Conservation (phyloP, 305 asterid species). For the Fraxinus greggii region DNA sequence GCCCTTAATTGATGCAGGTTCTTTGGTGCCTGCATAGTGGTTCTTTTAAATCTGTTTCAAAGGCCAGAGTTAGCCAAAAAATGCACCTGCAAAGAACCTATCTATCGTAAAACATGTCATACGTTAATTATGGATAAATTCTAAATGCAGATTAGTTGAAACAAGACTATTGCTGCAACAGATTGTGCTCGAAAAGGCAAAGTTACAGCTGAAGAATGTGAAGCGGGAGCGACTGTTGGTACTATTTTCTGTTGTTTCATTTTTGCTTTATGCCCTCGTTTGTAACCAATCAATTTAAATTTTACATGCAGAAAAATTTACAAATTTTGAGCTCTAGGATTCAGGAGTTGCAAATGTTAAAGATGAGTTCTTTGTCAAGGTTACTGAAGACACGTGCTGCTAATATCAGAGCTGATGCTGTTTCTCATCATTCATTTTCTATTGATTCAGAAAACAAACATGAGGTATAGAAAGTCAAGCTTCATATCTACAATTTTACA, state of each 20-base stretch:
- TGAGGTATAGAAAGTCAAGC: conserved; percentile 42
- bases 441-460: conserved; percentile 30
- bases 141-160: conserved; percentile 61
- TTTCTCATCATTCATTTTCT: conserved; percentile 30
- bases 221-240: conserved; percentile 72
- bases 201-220: conserved; percentile 59
- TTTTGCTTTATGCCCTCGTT: conserved; percentile 10
- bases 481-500: conserved; percentile 13
- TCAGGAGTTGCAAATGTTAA: conserved; percentile 53
- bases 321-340: conserved; percentile 52
- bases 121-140: conserved; percentile 25
- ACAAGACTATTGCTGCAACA: conserved; percentile 50
- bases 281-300: conserved; percentile 25
- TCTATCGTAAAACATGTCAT: background rate
- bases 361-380: conserved; percentile 36
- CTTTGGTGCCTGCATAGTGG: conserved; percentile 23
- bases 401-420: conserved; percentile 32
- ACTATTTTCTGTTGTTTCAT: conserved; percentile 32
- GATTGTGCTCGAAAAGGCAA: conserved; percentile 65
- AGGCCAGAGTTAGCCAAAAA: conserved; percentile 22
- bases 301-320: conserved; percentile 58
- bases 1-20: conserved; percentile 5
- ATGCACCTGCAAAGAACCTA: background rate
- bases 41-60: conserved; percentile 20
- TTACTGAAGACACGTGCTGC: conserved; percentile 26